Base-by-base conservation (phyloP, 129 eudicot genomes). In the Tagetes patula region DNA sequence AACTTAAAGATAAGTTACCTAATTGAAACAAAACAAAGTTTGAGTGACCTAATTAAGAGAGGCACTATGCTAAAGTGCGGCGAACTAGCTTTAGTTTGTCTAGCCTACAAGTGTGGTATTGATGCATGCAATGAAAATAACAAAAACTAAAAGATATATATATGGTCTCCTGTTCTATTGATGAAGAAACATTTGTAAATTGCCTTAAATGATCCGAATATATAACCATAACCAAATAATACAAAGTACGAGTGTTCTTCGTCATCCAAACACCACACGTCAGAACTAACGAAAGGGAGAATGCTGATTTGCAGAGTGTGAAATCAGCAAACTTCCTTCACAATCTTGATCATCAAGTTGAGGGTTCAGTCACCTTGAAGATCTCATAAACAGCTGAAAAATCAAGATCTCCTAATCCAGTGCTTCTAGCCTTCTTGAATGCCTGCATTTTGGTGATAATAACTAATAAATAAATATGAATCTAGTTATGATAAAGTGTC, bases 381-480 rank as follows among this genome's bases (percentile, higher is more conserved):
- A 85, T 82, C 85, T 94, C 96, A 65, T 82, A 79, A 69, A 94
- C 97, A 67, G 98, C 97, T 56, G 98, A 94, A 75, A 94, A 94
- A 80, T 94, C 98, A 43, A 84, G 90, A 77, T 94, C 98, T 31
- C 98, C 98, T 60, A 94, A 69, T 27, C 96, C 98, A 63, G 80
- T 54, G 93, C 96, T 83, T 67, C 96, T 84, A 8, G 98, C 98
- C 71, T 86, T 90, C 84, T 90, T 94, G 72, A 94, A 94, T 67
- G 85, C 96, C 98, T 94, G 56, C 73, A 85, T 55, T 33, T 52
- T 50, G 13, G 34, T 8, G 5, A 13, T 20, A 62, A 34, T 8
- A 61, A 39, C n/a, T 11, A 37, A 73, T 58, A 40, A 50, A 34
- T 39, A 37, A 14, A 9, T 8, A 71, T 0, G 41, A 20, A n/a